Percentiles rank a stretch among this genome's conserved stretches.
These are phyloP conservation scores for Xylaria nigripes DNA, from an alignment of 495 filamentous ascomycete genomes.

Conservation along the genomic window DNA sequence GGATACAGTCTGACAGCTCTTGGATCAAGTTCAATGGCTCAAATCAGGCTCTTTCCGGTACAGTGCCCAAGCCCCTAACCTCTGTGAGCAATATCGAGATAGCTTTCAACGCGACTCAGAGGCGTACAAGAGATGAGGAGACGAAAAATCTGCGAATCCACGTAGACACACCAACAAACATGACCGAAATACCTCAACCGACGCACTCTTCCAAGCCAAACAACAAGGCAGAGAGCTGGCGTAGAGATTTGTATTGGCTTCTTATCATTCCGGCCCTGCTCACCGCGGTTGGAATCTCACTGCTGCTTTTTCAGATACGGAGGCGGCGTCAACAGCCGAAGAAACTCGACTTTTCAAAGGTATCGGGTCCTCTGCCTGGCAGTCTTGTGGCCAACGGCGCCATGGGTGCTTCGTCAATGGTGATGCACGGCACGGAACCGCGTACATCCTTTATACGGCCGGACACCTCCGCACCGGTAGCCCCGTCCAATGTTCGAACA, in stretches of 20 bases:
- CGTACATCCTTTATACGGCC: background rate
- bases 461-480: background rate
- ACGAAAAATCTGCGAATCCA: slow-evolving; percentile 44
- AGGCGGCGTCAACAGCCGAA: slow-evolving; percentile 15
- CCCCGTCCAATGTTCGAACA: slow-evolving; percentile 10
- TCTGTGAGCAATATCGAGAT: slow-evolving; percentile 33
- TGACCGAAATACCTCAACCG: slow-evolving; percentile 4
- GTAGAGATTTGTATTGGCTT: slow-evolving; percentile 20
- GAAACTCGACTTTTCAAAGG: slow-evolving; percentile 22
- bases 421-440: slow-evolving; percentile 16
- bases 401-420: slow-evolving; percentile 9
- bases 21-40: slow-evolving; percentile 62
- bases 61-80: slow-evolving; percentile 41
- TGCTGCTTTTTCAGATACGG: slow-evolving; percentile 17
- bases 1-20: slow-evolving; percentile 41
- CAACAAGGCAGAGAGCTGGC: slow-evolving; percentile 4
- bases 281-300: slow-evolving; percentile 11
- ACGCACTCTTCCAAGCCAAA: slow-evolving; percentile 8
- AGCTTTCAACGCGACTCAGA: slow-evolving; percentile 43
- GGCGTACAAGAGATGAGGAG: slow-evolving; percentile 33
- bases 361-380: slow-evolving; percentile 37
- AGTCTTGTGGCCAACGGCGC: slow-evolving; percentile 24
- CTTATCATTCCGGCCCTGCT: slow-evolving; percentile 22
- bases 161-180: slow-evolving; percentile 26
- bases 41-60: slow-evolving; percentile 52